Evolutionary conservation across 257 asterid species (phyloP).

Genomic region (Lithospermum erythrorhizon): DNA sequence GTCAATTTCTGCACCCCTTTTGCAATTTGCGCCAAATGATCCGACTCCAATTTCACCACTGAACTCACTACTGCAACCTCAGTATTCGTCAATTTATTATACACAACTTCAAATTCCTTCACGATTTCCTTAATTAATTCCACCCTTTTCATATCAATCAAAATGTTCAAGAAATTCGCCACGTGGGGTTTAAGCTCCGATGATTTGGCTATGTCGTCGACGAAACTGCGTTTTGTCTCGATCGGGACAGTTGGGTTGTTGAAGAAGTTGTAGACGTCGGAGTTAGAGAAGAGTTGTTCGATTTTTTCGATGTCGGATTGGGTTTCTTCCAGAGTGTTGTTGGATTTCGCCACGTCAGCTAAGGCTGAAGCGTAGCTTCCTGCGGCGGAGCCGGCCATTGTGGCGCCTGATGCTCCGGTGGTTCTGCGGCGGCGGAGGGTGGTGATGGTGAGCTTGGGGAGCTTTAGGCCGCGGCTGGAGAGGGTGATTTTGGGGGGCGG

Average conservation of each 20-base stretch:
- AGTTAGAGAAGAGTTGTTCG: slow-evolving; percentile 43
- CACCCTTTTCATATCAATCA: slow-evolving; percentile 60
- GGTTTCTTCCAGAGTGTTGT: slow-evolving; percentile 31
- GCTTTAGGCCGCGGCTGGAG: slow-evolving; percentile 30
- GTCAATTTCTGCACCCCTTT: slow-evolving; percentile 71
- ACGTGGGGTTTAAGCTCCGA: slow-evolving; percentile 55
- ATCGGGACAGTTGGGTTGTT: slow-evolving; percentile 35
- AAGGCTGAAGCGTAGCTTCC: slow-evolving; percentile 75
- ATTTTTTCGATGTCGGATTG: slow-evolving; percentile 55
- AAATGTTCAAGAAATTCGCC: slow-evolving; percentile 52
- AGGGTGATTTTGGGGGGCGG: slow-evolving; percentile 31
- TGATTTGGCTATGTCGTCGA: slow-evolving; percentile 43
- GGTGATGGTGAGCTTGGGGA: slow-evolving; percentile 39
- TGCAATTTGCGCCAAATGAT: slow-evolving; percentile 73
- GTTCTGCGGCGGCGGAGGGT: slow-evolving; percentile 13
- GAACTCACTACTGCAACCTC: slow-evolving; percentile 68
- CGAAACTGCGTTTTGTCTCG: slow-evolving; percentile 28
- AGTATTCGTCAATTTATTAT: slow-evolving; percentile 46
- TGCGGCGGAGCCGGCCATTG: slow-evolving; percentile 50
- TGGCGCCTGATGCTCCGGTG: slow-evolving; percentile 27
- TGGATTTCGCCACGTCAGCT: slow-evolving; percentile 61
- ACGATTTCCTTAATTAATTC: slow-evolving; percentile 47
- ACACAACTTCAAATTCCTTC: slow-evolving; percentile 50
- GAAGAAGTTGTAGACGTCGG: slow-evolving; percentile 34
- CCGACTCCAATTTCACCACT: slow-evolving; percentile 66